Evolutionary conservation across 1,284 basidiomycete genomes (phyloP).

Genomic region (Schizopora paradoxa): DNA sequence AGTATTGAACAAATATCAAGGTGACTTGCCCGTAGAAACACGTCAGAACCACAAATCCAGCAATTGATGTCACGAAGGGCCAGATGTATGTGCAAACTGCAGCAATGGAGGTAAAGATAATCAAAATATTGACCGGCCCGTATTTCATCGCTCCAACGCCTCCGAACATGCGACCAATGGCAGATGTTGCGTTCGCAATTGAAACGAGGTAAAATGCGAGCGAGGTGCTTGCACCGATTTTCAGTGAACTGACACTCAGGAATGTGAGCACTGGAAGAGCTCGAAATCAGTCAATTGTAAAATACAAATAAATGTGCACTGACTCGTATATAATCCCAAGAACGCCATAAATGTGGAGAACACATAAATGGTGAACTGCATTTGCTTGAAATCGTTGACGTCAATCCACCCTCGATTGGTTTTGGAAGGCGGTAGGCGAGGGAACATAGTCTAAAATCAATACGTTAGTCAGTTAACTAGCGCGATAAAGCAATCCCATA

Average conservation of each 20-base stretch:
- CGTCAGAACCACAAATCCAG: slow-evolving; percentile 22
- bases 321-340: slow-evolving; percentile 8
- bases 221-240: slow-evolving; percentile 33
- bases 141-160: slow-evolving; percentile 34
- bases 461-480: neutral
- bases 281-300: neutral
- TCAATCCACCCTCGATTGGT: slow-evolving; percentile 26
- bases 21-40: slow-evolving; percentile 23
- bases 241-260: slow-evolving; percentile 38
- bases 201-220: slow-evolving; percentile 47
- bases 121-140: slow-evolving; percentile 24
- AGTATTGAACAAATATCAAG: neutral
- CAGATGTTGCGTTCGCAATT: slow-evolving; percentile 43
- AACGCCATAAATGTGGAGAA: slow-evolving; percentile 10
- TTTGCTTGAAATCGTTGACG: slow-evolving; percentile 23
- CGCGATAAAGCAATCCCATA: neutral
- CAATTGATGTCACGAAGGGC: slow-evolving; percentile 25
- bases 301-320: neutral
- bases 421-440: slow-evolving; percentile 25
- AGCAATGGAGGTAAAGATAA: slow-evolving; percentile 25
- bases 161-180: slow-evolving; percentile 36
- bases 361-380: slow-evolving; percentile 23
- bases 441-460: slow-evolving; percentile 22
- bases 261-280: slow-evolving; percentile 38
- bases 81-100: slow-evolving; percentile 27